Conservation (phyloP, 441 rosid species). For the Arabidopsis hybrid region DNA sequence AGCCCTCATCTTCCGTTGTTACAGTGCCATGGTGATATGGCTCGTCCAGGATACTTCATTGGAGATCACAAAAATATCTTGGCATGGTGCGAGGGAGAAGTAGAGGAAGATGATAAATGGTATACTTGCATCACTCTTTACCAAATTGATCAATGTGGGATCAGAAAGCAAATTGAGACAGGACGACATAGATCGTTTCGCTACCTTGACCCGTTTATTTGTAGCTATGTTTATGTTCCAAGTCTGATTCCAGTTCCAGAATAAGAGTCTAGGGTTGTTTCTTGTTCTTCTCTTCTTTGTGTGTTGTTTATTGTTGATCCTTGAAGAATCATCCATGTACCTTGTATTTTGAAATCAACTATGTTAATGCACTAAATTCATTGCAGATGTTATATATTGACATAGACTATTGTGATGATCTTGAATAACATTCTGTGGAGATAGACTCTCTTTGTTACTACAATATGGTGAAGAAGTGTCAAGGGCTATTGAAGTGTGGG, state of each 20-base stretch:
- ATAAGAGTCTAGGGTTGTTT: neutral
- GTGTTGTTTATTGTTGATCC: no score
- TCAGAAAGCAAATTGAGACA: neutral
- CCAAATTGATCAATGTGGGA: neutral
- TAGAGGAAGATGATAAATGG: neutral
- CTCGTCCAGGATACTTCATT: slow-evolving; percentile 3
- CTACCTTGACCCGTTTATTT: neutral
- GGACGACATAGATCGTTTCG: neutral
- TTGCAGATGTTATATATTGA: no score
- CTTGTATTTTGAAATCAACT: no score
- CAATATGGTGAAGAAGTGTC: no score
- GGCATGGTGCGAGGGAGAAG: neutral
- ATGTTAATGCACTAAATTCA: no score
- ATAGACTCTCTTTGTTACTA: no score
- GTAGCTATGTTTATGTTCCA: neutral
- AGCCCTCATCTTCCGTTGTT: neutral
- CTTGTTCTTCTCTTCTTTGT: no score
- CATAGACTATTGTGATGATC: no score
- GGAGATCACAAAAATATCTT: neutral
- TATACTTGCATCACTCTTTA: no score
- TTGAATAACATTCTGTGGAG: no score
- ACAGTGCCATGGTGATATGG: neutral
- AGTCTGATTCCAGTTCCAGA: neutral
- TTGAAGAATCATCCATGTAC: neutral
- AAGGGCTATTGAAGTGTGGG: no score